Percentiles rank a stretch among this genome's conserved stretches.
Conservation (phyloP, 2,329 filamentous ascomycete species). For the Penicillium hesseltinei region DNA sequence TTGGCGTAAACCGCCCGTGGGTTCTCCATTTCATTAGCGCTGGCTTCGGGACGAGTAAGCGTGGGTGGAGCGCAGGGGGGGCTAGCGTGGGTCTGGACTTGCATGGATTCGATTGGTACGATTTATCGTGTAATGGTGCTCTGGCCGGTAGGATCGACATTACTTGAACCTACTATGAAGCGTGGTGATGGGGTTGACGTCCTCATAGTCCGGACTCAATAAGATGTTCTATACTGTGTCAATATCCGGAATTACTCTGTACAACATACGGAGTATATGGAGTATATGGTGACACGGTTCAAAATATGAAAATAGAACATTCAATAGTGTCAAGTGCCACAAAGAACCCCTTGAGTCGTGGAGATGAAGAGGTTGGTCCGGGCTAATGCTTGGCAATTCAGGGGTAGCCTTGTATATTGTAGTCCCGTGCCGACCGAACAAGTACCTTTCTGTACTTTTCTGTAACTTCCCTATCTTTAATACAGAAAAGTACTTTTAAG, state of each 20-base stretch:
- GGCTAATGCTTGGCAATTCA: conserved; percentile 11
- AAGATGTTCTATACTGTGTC: not conserved
- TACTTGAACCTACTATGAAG: conserved; percentile 10
- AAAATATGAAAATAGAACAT: conserved; percentile 12
- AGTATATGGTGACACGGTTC: not conserved
- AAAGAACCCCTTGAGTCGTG: conserved; percentile 20
- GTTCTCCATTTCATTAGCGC: conserved; percentile 15
- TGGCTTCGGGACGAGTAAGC: conserved; percentile 13
- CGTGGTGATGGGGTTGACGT: not conserved
- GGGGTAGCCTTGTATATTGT: conserved; percentile 6
- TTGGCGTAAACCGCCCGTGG: conserved; percentile 23
- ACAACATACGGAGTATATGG: not conserved
- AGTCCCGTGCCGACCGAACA: not conserved
- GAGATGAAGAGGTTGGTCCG: conserved; percentile 13
- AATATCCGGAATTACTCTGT: not conserved
- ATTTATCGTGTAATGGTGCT: conserved; percentile 15
- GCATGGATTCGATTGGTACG: conserved; percentile 20
- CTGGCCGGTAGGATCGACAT: conserved; percentile 23
- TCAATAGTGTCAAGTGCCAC: conserved; percentile 16
- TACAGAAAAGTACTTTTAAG: not conserved
- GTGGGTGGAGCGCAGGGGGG: conserved; percentile 14
- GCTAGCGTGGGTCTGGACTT: conserved; percentile 9
- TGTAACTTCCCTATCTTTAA: not conserved
- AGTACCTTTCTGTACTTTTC: conserved; percentile 1
- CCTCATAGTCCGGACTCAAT: not conserved